Evolutionary conservation across 2,329 filamentous ascomycete genomes (phyloP).

Genomic region (Phialophora verrucosa): DNA sequence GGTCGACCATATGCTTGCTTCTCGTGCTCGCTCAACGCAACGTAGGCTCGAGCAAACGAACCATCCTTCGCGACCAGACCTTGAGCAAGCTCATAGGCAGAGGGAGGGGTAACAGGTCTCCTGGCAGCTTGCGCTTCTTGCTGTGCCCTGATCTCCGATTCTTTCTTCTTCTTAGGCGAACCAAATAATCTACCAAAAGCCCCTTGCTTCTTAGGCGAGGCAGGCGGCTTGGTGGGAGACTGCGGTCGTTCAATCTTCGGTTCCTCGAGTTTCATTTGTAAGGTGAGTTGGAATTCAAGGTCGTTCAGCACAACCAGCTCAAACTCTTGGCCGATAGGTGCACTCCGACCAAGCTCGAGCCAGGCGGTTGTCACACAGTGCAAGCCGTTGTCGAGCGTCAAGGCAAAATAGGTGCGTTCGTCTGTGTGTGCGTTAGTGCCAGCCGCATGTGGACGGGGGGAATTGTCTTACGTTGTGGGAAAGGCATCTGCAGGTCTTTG

Average conservation of each 20-base stretch:
- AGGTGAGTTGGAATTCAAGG: slow-evolving; percentile 96
- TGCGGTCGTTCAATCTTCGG: slow-evolving; percentile 62
- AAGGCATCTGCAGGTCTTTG: slow-evolving; percentile 89
- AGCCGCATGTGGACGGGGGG: background rate
- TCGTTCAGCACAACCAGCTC: slow-evolving; percentile 96
- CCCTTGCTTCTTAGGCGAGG: slow-evolving; percentile 75
- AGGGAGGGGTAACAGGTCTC: slow-evolving; percentile 39
- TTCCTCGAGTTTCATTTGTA: slow-evolving; percentile 92
- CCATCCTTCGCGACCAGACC: slow-evolving; percentile 83
- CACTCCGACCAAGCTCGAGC: slow-evolving; percentile 88
- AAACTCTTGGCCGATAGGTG: slow-evolving; percentile 96
- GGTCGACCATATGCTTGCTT: slow-evolving; percentile 84
- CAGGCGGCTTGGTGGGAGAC: slow-evolving; percentile 47
- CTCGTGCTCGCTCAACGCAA: slow-evolving; percentile 93
- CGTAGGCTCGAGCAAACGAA: slow-evolving; percentile 91
- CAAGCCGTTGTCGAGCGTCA: slow-evolving; percentile 96
- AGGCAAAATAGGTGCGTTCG: slow-evolving; percentile 90
- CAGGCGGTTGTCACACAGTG: slow-evolving; percentile 97
- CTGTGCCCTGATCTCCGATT: slow-evolving; percentile 81
- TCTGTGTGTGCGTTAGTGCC: slow-evolving; percentile 57
- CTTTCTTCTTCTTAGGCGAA: slow-evolving; percentile 95
- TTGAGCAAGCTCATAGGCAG: slow-evolving; percentile 55
- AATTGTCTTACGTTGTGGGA: slow-evolving; percentile 78
- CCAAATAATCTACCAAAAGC: slow-evolving; percentile 91
- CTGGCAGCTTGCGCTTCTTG: slow-evolving; percentile 76